These are phyloP conservation scores for Margaritispora aquatica DNA, from an alignment of 495 filamentous ascomycete genomes.

Conservation along the genomic window DNA sequence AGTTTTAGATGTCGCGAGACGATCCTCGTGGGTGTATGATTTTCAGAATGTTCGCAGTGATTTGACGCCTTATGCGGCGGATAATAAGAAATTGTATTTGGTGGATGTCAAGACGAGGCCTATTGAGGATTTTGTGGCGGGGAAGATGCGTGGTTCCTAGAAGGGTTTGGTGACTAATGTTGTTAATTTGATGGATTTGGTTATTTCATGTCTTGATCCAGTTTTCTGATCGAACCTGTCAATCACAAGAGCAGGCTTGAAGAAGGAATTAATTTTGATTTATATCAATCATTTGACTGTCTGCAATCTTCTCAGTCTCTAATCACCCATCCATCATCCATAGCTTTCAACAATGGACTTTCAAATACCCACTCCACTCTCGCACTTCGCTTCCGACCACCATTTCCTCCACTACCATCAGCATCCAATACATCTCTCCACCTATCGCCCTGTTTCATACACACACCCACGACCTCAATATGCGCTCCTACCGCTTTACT, in stretches of 20 bases:
- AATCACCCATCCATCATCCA: conserved; percentile 17
- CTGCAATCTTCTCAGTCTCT: background rate
- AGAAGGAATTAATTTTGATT: no score
- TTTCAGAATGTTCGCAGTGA: background rate
- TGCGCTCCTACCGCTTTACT: conserved; percentile 10
- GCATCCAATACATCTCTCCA: conserved; percentile 14
- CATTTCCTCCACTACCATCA: background rate
- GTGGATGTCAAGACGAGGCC: background rate
- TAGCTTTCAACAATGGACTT: conserved; percentile 13
- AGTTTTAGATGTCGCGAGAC: background rate
- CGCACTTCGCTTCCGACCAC: background rate
- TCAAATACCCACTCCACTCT: conserved; percentile 21
- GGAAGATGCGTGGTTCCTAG: background rate
- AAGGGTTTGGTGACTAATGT: no score
- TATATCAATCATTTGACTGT: no score
- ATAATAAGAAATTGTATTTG: background rate
- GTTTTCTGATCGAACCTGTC: no score
- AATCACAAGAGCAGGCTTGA: no score
- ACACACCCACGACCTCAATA: conserved; percentile 8
- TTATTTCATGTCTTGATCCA: no score
- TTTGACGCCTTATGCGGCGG: background rate
- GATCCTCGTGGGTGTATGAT: background rate
- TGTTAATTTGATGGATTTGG: no score
- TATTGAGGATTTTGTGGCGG: background rate
- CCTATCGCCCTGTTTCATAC: conserved; percentile 19